Percentiles rank a stretch among this genome's conserved stretches.
Conservation (phyloP, 441 rosid genomes). For the Omphalea diandra region DNA sequence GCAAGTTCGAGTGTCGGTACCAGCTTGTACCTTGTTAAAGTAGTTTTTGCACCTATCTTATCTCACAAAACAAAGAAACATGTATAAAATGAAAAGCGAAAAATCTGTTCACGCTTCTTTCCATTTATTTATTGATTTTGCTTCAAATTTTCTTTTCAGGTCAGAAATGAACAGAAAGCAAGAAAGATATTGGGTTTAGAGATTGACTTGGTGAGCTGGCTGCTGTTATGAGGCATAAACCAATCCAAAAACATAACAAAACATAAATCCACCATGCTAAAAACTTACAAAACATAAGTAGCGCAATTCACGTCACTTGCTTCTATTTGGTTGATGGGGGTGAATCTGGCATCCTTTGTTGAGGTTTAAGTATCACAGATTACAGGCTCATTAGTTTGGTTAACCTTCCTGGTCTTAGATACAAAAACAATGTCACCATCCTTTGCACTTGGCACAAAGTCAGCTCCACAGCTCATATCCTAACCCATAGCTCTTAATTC, state of each 20-base stretch:
- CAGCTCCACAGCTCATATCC: slow-evolving; percentile 80
- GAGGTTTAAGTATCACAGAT: slow-evolving; percentile 46
- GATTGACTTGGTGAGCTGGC: slow-evolving; percentile 66
- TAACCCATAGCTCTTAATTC: slow-evolving; percentile 75
- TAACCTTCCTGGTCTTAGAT: slow-evolving; percentile 63
- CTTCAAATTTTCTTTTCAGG: slow-evolving; percentile 40
- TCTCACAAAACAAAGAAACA: background rate
- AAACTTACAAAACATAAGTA: no score
- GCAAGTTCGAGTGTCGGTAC: slow-evolving; percentile 74
- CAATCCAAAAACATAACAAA: no score
- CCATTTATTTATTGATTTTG: background rate
- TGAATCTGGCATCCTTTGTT: no score
- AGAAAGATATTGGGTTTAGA: slow-evolving; percentile 71
- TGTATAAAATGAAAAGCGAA: background rate
- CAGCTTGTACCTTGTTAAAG: slow-evolving; percentile 8
- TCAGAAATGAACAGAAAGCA: slow-evolving; percentile 85
- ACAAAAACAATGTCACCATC: slow-evolving; percentile 66
- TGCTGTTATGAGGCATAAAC: background rate
- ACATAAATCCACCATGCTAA: no score
- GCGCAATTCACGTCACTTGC: no score
- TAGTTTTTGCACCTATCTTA: background rate
- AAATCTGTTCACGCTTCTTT: background rate
- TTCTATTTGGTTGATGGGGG: no score
- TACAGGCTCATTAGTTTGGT: slow-evolving; percentile 61
- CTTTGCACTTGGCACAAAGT: slow-evolving; percentile 63